These are phyloP conservation scores for Heritiera littoralis DNA, from an alignment of 345 rosid genomes.

Conservation along the genomic window DNA sequence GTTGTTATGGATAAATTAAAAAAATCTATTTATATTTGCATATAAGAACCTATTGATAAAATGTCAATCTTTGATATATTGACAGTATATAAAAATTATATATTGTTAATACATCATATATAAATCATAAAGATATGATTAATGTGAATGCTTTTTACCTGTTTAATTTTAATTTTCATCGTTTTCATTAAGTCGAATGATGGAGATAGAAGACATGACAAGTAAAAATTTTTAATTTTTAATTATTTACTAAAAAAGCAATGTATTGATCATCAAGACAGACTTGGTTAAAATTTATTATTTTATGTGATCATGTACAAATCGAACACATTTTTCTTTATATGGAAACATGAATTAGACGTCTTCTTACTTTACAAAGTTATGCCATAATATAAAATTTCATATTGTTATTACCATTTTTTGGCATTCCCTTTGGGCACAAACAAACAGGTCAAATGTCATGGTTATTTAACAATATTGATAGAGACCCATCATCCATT, in stretches of 20 bases:
- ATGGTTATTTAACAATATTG: constrained; percentile 3
- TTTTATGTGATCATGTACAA: neutral
- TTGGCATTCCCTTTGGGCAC: neutral
- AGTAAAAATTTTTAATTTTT: neutral
- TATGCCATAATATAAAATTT: neutral
- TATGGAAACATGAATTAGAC: neutral
- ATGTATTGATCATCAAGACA: neutral
- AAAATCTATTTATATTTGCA: too few species aligned
- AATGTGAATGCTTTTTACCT: neutral
- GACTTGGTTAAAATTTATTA: neutral
- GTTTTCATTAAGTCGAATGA: neutral
- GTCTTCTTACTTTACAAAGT: neutral
- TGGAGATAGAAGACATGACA: neutral
- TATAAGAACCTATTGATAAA: too few species aligned
- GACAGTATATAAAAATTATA: too few species aligned
- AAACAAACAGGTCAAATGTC: neutral
- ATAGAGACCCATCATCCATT: neutral
- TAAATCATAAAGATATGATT: neutral
- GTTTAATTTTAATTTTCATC: neutral
- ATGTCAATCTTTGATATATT: too few species aligned
- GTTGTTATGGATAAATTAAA: too few species aligned
- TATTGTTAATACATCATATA: too few species aligned
- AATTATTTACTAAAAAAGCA: neutral
- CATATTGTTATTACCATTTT: neutral
- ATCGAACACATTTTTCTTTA: neutral